A percentile compares a stretch with the other conserved stretches of the same genome.
These are phyloP conservation scores for Xylariaceae sp. DNA, from an alignment of 2,329 filamentous ascomycete species.

Conservation along the genomic window DNA sequence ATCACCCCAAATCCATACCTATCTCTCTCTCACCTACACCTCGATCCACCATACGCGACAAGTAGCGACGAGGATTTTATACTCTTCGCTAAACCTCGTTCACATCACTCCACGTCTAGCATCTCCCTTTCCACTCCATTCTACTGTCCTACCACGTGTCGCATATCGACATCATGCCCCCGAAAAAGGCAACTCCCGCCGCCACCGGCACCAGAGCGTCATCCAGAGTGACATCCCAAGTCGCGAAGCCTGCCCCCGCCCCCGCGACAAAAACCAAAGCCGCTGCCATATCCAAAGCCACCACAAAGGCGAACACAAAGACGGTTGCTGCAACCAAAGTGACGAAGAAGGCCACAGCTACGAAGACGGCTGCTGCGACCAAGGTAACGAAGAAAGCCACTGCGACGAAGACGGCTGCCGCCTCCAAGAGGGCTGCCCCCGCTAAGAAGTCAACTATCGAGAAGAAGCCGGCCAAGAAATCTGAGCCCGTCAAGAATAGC, in stretches of 20 bases:
- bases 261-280: too few species aligned
- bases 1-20: neutral
- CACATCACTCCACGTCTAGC: neutral
- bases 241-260: too few species aligned
- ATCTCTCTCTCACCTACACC: neutral
- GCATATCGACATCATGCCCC: too few species aligned
- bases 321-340: conserved; percentile 5
- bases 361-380: conserved; percentile 15
- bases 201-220: too few species aligned
- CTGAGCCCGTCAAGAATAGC: conserved; percentile 20
- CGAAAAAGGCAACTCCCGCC: too few species aligned
- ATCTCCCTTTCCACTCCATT: neutral
- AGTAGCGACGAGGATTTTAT: conserved; percentile 6
- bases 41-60: neutral
- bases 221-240: too few species aligned
- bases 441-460: conserved; percentile 12
- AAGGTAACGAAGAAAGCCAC: conserved; percentile 12
- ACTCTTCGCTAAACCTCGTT: neutral
- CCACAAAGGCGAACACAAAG: neutral
- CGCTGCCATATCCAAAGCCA: too few species aligned
- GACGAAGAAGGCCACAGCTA: neutral
- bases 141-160: neutral
- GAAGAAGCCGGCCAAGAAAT: conserved; percentile 19
- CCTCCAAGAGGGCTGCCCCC: conserved; percentile 21
- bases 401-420: conserved; percentile 20